Conservation (phyloP, 305 asterid species). For the Striga hermonthica region DNA sequence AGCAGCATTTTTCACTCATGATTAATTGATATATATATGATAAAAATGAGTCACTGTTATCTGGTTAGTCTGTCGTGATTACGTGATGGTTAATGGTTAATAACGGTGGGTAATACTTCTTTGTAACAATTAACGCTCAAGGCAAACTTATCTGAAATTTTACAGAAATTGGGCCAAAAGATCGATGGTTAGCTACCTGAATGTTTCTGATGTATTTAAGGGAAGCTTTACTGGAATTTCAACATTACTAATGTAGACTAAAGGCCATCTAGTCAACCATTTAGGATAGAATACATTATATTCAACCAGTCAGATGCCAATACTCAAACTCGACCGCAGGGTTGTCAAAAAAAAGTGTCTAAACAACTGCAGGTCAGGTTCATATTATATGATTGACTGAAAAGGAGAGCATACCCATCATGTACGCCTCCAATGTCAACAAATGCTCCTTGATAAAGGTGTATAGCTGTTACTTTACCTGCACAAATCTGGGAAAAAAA, state of each 20-base stretch:
- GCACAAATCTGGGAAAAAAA: conserved; percentile 69
- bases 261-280: conserved; percentile 6
- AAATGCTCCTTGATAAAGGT: conserved; percentile 98
- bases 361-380: conserved; percentile 21
- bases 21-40: too few species aligned
- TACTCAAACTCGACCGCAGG: conserved; percentile 19
- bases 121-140: conserved; percentile 6
- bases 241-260: background rate
- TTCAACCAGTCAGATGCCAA: conserved; percentile 6
- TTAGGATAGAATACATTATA: background rate
- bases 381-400: conserved; percentile 15
- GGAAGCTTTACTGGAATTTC: background rate
- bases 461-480: conserved; percentile 83
- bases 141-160: background rate
- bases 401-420: conserved; percentile 67
- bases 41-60: too few species aligned
- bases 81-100: background rate
- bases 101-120: background rate
- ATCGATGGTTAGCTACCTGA: background rate
- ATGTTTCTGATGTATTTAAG: background rate
- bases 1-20: background rate
- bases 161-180: conserved; percentile 9
- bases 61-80: background rate
- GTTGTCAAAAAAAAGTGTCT: conserved; percentile 3
- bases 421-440: conserved; percentile 96